Evolutionary conservation across 2,329 filamentous ascomycete genomes (phyloP).

Genomic region (Venturiaceae sp.): DNA sequence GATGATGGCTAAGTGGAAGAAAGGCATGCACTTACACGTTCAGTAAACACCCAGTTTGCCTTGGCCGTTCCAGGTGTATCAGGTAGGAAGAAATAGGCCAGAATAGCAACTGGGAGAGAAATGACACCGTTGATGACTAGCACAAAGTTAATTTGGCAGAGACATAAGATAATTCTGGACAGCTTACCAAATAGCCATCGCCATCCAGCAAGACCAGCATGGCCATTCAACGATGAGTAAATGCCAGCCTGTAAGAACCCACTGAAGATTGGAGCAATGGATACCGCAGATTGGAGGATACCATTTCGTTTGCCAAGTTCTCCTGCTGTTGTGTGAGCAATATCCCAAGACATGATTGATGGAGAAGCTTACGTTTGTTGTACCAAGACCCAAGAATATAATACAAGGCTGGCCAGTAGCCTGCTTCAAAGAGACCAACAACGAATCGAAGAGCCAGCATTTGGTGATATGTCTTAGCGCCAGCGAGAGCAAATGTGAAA

Average conservation of each 20-base stretch:
- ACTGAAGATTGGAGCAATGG: slow-evolving; percentile 44
- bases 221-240: slow-evolving; percentile 41
- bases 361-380: slow-evolving; percentile 18
- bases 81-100: no score
- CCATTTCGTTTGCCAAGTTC: slow-evolving; percentile 45
- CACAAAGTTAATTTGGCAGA: no score
- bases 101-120: no score
- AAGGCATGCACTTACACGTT: no score
- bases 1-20: no score
- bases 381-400: slow-evolving; percentile 32
- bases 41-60: no score
- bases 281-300: slow-evolving; percentile 43
- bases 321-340: slow-evolving; percentile 6
- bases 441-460: slow-evolving; percentile 6
- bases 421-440: slow-evolving; percentile 1
- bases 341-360: not conserved
- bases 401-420: slow-evolving; percentile 18
- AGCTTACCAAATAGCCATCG: slow-evolving; percentile 24
- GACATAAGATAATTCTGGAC: no score
- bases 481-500: slow-evolving; percentile 13
- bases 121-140: no score
- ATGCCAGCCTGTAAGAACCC: slow-evolving; percentile 47
- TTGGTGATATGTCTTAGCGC: slow-evolving; percentile 12
- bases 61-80: no score
- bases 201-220: slow-evolving; percentile 40